phyloP scores from a whole-genome alignment of 1,284 basidiomycete genomes.

The Porphyrellus sp. region DNA sequence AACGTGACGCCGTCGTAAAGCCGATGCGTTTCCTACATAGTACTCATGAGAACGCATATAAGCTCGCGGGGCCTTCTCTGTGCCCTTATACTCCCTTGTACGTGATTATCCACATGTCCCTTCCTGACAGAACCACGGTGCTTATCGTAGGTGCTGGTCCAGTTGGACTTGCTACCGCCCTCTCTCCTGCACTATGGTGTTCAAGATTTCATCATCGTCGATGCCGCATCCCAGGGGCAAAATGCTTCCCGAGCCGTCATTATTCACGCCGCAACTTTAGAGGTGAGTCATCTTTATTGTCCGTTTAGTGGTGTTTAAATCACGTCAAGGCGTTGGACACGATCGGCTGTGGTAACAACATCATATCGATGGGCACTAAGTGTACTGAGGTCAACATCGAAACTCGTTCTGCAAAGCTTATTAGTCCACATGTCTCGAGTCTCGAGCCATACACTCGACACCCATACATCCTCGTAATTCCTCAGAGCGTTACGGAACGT shows the following conservation, averaged over 20 bases:
- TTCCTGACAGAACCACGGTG: slow-evolving; percentile 14
- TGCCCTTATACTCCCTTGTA: not conserved
- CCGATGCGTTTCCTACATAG: not conserved
- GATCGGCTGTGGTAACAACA: slow-evolving; percentile 41
- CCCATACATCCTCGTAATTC: slow-evolving; percentile 42
- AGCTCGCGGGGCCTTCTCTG: too few relatives aligned
- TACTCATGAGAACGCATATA: too few relatives aligned
- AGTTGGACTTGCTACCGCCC: slow-evolving; percentile 21
- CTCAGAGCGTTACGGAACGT: slow-evolving; percentile 47
- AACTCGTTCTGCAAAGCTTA: slow-evolving; percentile 31
- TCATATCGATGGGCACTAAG: slow-evolving; percentile 41
- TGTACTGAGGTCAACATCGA: slow-evolving; percentile 28
- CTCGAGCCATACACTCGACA: slow-evolving; percentile 41
- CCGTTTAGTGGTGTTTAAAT: not conserved
- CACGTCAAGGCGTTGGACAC: slow-evolving; percentile 44
- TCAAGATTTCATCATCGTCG: slow-evolving; percentile 45
- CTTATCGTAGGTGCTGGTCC: slow-evolving; percentile 35
- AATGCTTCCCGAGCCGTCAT: slow-evolving; percentile 40
- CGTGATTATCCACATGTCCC: not conserved
- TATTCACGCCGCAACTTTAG: slow-evolving; percentile 45
- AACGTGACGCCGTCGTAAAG: too few relatives aligned
- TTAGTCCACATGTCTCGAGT: slow-evolving; percentile 33
- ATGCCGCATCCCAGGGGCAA: slow-evolving; percentile 31
- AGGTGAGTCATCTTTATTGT: slow-evolving; percentile 18
- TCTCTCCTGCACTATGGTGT: slow-evolving; percentile 37